Base-by-base conservation (phyloP, 2,329 filamentous ascomycete species). In the Apiospora malaysiana region DNA sequence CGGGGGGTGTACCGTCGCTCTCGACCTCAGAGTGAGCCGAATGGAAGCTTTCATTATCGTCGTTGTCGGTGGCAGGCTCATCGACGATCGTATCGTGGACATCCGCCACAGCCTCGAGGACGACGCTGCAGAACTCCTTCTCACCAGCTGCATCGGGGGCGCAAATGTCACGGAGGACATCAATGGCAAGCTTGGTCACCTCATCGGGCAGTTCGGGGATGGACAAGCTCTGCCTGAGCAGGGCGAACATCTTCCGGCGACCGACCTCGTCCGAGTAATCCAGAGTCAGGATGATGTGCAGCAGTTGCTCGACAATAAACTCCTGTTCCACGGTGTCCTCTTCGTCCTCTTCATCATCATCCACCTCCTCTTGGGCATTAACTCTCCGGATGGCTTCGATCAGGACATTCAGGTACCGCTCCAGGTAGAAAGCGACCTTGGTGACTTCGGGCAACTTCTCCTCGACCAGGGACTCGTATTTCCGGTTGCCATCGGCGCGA, bases 191-290 rank as follows among this genome's bases (percentile, higher is more conserved):
- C 78, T 95, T 95, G 1, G 96, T 98, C 65, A 94, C 92, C 79
- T 97, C 94, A 76, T 99, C 95, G 0, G 96, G 95, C 2, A 99
- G 86, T 75, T 97, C 93, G 4, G 95, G 90, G 69, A 95, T 91
- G 0, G 94, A 94, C 21, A 99, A 85, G 1, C 92, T 92, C 79
- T 97, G 94, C 70, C 96, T 90, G 72, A 98, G 88, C 45, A 98
- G 87, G 23, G 93, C 91, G 80, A 97, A 98, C 94, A 99, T 98
- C 83, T 97, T 97, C 71, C 95, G 89, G 74, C 96, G 90, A 68
- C 96, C 96, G 73, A 97, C 93, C 81, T 98, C 96, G 78, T 99
- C 96, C n/a, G 94, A 95, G 81, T 98, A 99, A 82, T 99, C 96
- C 68, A 98, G 88, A 1, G 94, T 97, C 72, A 95, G 87, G 6